A percentile compares a stretch with the other conserved stretches of the same genome.
Conservation (phyloP, 148 eudicot genomes). For the Chenopodium quinoa region DNA sequence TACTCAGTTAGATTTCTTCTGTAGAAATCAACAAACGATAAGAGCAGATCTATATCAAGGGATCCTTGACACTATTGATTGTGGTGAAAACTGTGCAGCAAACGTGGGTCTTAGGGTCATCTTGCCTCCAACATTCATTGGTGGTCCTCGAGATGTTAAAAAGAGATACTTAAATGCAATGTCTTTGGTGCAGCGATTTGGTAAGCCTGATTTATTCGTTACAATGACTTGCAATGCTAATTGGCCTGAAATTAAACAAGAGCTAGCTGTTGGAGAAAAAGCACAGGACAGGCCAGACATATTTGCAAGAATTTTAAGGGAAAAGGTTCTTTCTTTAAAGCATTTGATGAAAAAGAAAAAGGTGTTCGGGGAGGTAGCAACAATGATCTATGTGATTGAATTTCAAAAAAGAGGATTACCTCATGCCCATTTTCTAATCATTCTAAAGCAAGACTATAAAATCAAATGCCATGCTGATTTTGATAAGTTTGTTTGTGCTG, state of each 20-base stretch:
- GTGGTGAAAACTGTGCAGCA: neutral
- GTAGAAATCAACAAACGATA: neutral
- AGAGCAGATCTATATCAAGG: conserved; percentile 9
- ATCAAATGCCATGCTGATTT: neutral
- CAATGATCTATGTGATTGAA: neutral
- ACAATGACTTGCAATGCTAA: neutral
- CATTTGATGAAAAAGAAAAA: neutral
- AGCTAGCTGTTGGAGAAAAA: neutral
- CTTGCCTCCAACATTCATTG: neutral
- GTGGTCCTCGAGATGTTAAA: neutral
- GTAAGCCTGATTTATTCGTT: neutral
- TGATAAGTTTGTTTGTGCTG: neutral
- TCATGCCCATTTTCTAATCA: conserved; percentile 4
- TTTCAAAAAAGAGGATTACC: conserved; percentile 6
- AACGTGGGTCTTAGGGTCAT: neutral
- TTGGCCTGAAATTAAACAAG: neutral
- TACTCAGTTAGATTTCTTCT: neutral
- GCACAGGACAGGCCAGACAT: neutral
- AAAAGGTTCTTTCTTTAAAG: neutral
- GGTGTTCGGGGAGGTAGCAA: neutral
- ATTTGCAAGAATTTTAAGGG: neutral
- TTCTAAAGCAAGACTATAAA: neutral
- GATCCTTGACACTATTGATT: neutral
- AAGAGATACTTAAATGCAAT: neutral
- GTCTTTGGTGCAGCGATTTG: neutral